Conservation (phyloP, 2,329 filamentous ascomycete genomes). For the Botrytis galanthina region DNA sequence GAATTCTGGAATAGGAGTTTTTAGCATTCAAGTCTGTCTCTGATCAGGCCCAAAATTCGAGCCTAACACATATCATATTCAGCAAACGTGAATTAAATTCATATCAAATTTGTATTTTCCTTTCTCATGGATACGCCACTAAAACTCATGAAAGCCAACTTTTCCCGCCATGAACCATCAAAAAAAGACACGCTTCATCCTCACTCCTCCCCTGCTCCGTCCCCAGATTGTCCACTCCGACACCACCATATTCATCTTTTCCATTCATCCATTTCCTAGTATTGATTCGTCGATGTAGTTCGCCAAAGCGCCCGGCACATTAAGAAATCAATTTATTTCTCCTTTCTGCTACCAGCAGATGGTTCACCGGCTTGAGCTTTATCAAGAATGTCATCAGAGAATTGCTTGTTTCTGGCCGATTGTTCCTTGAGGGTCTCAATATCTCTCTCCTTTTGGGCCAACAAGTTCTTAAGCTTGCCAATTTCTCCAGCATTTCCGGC, state of each 20-base stretch:
- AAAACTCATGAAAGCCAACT: conserved; percentile 1
- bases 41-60: background rate
- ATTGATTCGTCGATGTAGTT: background rate
- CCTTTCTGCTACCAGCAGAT: conserved; percentile 10
- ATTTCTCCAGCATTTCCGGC: conserved; percentile 77
- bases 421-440: conserved; percentile 50
- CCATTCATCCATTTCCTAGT: background rate
- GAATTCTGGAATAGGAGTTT: background rate
- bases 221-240: background rate
- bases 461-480: conserved; percentile 61
- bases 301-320: conserved; percentile 2
- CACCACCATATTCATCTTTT: background rate
- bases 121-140: conserved; percentile 2
- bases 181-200: background rate
- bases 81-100: background rate
- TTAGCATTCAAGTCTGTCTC: background rate
- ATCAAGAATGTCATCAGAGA: conserved; percentile 12
- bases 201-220: background rate
- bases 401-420: conserved; percentile 53
- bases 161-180: conserved; percentile 2
- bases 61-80: background rate
- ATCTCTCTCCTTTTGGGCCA: conserved; percentile 75
- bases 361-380: conserved; percentile 13
- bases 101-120: background rate
- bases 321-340: background rate